Conservation (phyloP, 2,329 filamentous ascomycete genomes). For the Podosphaera leucotricha region DNA sequence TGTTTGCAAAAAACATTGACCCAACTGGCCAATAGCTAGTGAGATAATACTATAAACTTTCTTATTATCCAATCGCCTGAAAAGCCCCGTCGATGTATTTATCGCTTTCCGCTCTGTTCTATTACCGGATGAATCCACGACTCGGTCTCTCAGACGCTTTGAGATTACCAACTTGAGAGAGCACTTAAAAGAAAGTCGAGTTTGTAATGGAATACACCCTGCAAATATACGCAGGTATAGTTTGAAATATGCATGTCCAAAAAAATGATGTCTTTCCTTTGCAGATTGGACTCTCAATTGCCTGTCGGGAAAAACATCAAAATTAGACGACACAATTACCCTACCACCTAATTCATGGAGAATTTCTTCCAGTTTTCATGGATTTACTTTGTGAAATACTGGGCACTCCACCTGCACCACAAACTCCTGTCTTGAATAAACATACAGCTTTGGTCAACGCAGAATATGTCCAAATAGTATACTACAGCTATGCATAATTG, state of each 20-base stretch:
- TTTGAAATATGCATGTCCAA: not conserved
- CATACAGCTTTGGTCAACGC: not conserved
- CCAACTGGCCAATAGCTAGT: too few relatives aligned
- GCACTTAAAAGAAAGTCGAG: too few relatives aligned
- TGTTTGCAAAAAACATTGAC: too few relatives aligned
- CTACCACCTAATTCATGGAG: not conserved
- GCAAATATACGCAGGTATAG: not conserved
- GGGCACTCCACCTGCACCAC: not conserved
- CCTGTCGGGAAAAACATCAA: conserved; percentile 1
- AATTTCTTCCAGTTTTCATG: not conserved
- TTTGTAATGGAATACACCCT: not conserved
- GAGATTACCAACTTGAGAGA: too few relatives aligned
- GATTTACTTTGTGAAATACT: not conserved
- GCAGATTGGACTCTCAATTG: not conserved
- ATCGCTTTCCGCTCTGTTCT: too few relatives aligned
- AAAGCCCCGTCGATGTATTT: too few relatives aligned
- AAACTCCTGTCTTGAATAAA: not conserved
- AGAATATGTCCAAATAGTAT: not conserved
- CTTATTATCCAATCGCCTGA: too few relatives aligned
- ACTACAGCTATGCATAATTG: not conserved
- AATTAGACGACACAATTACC: not conserved
- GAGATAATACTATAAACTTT: too few relatives aligned
- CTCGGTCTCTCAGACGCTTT: too few relatives aligned
- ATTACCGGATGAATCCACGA: too few relatives aligned
- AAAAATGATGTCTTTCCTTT: not conserved